phyloP scores from a whole-genome alignment of 1,284 basidiomycete genomes.

The Tilletia walkeri region DNA sequence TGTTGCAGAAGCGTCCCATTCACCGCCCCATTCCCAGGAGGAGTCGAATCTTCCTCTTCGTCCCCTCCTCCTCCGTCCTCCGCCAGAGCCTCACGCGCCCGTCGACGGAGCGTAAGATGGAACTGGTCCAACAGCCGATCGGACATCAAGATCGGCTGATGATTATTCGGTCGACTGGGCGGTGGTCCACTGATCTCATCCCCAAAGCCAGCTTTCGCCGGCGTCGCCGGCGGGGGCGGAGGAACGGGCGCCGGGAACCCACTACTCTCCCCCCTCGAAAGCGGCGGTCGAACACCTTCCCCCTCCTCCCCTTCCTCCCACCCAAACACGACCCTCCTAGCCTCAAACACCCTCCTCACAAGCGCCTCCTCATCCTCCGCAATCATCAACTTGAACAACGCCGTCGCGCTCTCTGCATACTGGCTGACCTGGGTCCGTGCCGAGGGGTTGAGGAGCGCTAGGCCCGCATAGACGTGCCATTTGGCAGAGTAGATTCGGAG shows the following conservation, averaged over 20 bases:
- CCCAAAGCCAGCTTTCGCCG: not conserved
- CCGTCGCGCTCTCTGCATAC: conserved; percentile 78
- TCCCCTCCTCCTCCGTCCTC: not conserved
- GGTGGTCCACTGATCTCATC: not conserved
- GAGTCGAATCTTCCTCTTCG: not conserved
- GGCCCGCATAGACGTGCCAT: conserved; percentile 98
- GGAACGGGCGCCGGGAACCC: conserved; percentile 12
- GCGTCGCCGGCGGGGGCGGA: not conserved
- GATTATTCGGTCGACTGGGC: not conserved
- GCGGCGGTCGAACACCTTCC: conserved; percentile 16
- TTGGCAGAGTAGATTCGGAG: conserved; percentile 89
- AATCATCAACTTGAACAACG: conserved; percentile 94
- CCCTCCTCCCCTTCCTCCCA: conserved; percentile 51
- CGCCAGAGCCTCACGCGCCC: conserved; percentile 8
- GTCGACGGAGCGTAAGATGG: conserved; percentile 67
- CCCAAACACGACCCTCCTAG: conserved; percentile 76
- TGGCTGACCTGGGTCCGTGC: conserved; percentile 82
- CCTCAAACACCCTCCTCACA: conserved; percentile 70
- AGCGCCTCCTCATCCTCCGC: conserved; percentile 66
- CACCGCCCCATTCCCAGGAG: not conserved
- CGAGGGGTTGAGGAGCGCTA: conserved; percentile 93
- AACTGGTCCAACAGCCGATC: conserved; percentile 87
- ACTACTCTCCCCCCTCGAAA: not conserved
- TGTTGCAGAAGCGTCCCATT: not conserved
- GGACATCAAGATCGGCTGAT: conserved; percentile 74